Evolutionary conservation across 2,329 filamentous ascomycete genomes (phyloP), one percentile per base, ranked within the genome.

Genomic region (Arthrobotrys sphaeroides): DNA sequence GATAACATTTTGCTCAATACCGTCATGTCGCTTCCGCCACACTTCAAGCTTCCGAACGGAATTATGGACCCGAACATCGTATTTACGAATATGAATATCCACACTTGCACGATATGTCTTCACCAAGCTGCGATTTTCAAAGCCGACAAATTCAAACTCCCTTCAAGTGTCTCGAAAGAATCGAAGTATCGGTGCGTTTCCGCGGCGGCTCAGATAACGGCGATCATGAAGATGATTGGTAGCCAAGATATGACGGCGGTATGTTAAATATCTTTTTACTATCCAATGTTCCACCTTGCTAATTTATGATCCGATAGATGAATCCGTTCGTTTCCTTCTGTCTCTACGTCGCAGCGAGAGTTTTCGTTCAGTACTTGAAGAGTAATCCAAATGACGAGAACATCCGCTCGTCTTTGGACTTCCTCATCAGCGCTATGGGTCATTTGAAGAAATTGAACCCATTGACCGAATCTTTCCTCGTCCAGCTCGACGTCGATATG

Each of bases 111-210:
- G 0, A 98, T 99, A 64, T 98, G 94, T 82, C 85, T 99, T n/a
- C 95, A 99, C 80, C 95, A 99, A 83, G 95, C 94, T 1, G 95
- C 95, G 24, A 98, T 99, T 18, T 97, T 94, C 86, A 98, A 97
- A 82, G 93, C 94, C 0, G 94, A 98, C 80, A 95, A 93, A 83
- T 91, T 97, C 82, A 88, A 89, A 62, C 84, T 97, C 75, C 90
- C 92, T 0, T 84, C 87, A 0, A 90, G 90, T 16, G 90, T 97
- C 51, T 90, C 91, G 77, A 89, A 91, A 0, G 94, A 98, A 81
- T 97, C 94, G 82, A 97, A 97, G 82, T 88, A 95, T 12, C 88
- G 95, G 76, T 98, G 95, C 80, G 93, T 98, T 73, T 93, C 93
- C 20, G 93, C 94, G 10, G 95, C 95, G 26, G 93, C 94, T 69